Conservation (phyloP, 2,329 filamentous ascomycete genomes). For the Onygenales sp. region DNA sequence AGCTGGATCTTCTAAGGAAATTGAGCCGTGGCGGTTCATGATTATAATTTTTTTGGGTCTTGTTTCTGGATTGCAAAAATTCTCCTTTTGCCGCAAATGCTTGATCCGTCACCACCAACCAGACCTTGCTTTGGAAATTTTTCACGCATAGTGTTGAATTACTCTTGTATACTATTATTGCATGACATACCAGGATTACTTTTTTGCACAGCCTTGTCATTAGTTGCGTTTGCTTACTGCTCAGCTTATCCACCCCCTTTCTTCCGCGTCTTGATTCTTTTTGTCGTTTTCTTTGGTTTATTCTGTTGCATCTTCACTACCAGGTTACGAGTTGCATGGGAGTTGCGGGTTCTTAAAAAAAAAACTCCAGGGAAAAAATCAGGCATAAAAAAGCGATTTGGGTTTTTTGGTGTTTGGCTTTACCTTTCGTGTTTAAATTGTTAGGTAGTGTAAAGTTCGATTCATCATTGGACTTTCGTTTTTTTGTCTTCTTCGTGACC, state of each 20-base stretch:
- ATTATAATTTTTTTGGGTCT: neutral
- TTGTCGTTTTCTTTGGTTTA: neutral
- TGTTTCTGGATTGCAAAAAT: slow-evolving; percentile 1
- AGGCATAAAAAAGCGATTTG: neutral
- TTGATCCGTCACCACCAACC: neutral
- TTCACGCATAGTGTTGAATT: neutral
- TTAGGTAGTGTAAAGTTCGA: too few relatives aligned
- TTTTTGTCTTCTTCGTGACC: too few relatives aligned
- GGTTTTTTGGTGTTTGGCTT: neutral
- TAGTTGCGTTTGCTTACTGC: neutral
- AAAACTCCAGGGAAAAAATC: neutral
- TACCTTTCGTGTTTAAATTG: too few relatives aligned
- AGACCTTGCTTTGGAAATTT: too few relatives aligned
- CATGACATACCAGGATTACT: neutral
- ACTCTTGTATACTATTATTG: neutral
- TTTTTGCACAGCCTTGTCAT: neutral
- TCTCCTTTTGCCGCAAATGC: neutral
- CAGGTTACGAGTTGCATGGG: too few relatives aligned
- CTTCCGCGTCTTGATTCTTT: neutral
- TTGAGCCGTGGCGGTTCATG: slow-evolving; percentile 20
- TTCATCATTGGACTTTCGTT: too few relatives aligned
- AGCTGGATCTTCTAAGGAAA: slow-evolving; percentile 31
- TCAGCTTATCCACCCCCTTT: neutral
- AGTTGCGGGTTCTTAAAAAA: neutral
- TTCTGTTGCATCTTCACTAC: neutral